These are phyloP conservation scores for Globisporangium iwayamae DNA, from an alignment of 352 stramenopile species.

Conservation along the genomic window DNA sequence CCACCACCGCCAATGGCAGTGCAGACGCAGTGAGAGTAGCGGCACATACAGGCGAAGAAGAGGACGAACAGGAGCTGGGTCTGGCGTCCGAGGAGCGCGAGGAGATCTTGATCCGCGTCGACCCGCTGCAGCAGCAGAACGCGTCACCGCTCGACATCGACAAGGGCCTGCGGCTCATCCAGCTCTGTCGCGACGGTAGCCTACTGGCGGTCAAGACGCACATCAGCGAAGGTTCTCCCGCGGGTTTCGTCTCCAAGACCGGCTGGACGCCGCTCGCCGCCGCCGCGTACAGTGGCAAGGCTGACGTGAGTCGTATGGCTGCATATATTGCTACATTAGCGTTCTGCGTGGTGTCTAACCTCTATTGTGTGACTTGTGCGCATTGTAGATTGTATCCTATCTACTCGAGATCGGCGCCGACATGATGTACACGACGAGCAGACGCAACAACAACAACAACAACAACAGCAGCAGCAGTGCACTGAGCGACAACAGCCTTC, in stretches of 20 bases:
- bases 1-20: not conserved
- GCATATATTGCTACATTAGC: not conserved
- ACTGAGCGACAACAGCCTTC: constrained; percentile 1
- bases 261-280: constrained; percentile 69
- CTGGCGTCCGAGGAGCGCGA: constrained; percentile 24
- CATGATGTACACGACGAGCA: constrained; percentile 61
- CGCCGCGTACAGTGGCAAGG: constrained; percentile 59
- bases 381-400: constrained; percentile 47
- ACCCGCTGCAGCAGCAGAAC: constrained; percentile 52
- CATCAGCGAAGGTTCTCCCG: constrained; percentile 42
- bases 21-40: not conserved
- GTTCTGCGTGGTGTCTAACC: too few relatives aligned
- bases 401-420: constrained; percentile 69
- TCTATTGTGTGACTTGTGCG: not conserved
- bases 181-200: constrained; percentile 53
- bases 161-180: constrained; percentile 50
- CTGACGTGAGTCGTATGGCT: constrained; percentile 30
- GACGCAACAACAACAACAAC: constrained; percentile 15
- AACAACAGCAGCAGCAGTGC: constrained; percentile 10
- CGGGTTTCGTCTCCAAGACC: constrained; percentile 73
- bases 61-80: constrained; percentile 18
- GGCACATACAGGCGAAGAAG: not conserved
- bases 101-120: constrained; percentile 51
- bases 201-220: constrained; percentile 33
- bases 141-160: constrained; percentile 53